Evolutionary conservation across 148 eudicot species (phyloP).

Genomic region (Chenopodium suecicum): DNA sequence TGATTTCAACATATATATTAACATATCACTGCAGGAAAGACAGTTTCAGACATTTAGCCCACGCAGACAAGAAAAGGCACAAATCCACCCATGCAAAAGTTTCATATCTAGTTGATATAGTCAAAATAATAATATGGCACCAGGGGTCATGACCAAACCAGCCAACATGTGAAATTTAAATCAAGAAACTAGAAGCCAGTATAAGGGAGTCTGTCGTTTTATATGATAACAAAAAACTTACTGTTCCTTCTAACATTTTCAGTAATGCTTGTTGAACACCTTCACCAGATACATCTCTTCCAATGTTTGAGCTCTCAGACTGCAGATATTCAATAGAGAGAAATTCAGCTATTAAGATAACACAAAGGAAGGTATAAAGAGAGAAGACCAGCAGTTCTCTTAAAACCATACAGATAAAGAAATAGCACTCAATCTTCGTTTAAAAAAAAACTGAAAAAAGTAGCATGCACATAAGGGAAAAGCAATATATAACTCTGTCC

Average conservation of each 20-base stretch:
- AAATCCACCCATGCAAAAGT: neutral
- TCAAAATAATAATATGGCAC: neutral
- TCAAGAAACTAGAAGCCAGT: neutral
- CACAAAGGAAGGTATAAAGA: neutral
- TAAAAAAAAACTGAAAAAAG: neutral
- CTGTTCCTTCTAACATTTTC: slow-evolving; percentile 99
- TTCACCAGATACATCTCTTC: slow-evolving; percentile 99
- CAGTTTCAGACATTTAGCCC: neutral
- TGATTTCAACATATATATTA: neutral
- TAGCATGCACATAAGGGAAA: neutral
- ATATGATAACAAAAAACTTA: slow-evolving; percentile 33
- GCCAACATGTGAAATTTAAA: neutral
- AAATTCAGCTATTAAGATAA: neutral
- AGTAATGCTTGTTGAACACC: slow-evolving; percentile 99
- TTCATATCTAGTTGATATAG: too few relatives aligned
- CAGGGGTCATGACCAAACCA: neutral
- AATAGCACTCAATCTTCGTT: neutral
- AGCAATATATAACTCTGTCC: neutral
- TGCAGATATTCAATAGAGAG: slow-evolving; percentile 15
- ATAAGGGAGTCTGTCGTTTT: neutral
- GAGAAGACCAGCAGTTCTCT: neutral
- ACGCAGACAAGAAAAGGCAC: neutral
- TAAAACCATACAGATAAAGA: neutral
- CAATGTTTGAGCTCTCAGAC: slow-evolving; percentile 91
- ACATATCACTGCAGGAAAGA: neutral